These are phyloP conservation scores for Glonium stellatum DNA, from an alignment of 495 filamentous ascomycete genomes.

Conservation along the genomic window DNA sequence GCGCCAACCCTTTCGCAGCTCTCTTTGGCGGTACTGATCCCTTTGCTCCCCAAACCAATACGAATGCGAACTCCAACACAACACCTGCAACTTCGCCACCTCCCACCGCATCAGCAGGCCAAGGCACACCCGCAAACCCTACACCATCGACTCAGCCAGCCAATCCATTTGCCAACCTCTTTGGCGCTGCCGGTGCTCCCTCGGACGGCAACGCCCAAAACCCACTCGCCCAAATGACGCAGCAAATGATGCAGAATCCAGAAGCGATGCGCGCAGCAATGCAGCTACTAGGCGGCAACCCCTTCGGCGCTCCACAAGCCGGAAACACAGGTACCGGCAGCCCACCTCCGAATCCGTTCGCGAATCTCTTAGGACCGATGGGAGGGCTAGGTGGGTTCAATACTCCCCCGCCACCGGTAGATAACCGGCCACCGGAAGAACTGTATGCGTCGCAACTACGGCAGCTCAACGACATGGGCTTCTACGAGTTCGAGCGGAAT, in stretches of 20 bases:
- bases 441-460: constrained; percentile 82
- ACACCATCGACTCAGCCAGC: constrained; percentile 28
- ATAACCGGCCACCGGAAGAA: constrained; percentile 88
- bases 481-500: constrained; percentile 93
- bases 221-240: constrained; percentile 39
- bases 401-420: constrained; percentile 49
- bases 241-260: constrained; percentile 39
- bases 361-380: constrained; percentile 16
- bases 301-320: background rate
- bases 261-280: constrained; percentile 39
- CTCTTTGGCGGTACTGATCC: constrained; percentile 41
- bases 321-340: background rate
- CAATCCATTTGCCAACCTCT: constrained; percentile 50
- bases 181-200: constrained; percentile 41
- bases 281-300: constrained; percentile 42
- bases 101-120: constrained; percentile 8
- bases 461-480: constrained; percentile 98
- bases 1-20: constrained; percentile 66
- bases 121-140: constrained; percentile 6
- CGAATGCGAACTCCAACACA: constrained; percentile 5
- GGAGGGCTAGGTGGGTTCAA: constrained; percentile 3
- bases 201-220: constrained; percentile 28
- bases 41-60: constrained; percentile 5
- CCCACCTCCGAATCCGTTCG: constrained; percentile 21
- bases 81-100: constrained; percentile 26